These are phyloP conservation scores for Brasenia schreberi DNA, from an alignment of 164 flowering plant genomes.

Conservation along the genomic window DNA sequence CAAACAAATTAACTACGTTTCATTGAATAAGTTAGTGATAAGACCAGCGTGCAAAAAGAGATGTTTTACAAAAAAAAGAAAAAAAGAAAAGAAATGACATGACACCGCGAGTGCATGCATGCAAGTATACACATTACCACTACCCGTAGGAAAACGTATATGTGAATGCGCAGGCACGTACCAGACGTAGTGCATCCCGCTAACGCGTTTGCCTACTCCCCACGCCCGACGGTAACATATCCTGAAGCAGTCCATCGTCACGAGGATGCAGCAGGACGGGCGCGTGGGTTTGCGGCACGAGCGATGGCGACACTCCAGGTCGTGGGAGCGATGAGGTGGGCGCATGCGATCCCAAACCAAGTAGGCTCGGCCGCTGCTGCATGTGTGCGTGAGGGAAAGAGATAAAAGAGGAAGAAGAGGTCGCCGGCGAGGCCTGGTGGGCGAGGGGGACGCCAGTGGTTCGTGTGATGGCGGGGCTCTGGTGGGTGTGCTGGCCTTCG, in stretches of 20 bases:
- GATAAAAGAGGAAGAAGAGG: no score
- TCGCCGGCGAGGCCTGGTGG: not conserved
- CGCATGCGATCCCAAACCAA: not conserved
- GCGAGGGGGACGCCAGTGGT: not conserved
- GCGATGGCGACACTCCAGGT: no score
- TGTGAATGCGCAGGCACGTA: not conserved
- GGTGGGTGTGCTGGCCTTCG: conserved; percentile 85
- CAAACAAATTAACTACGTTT: no score
- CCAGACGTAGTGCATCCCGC: not conserved
- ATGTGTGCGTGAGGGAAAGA: not conserved
- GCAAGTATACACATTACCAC: not conserved
- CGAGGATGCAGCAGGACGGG: conserved; percentile 4
- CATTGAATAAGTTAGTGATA: not conserved
- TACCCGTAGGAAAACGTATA: not conserved
- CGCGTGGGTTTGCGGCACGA: not conserved
- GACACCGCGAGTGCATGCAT: not conserved
- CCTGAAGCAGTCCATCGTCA: conserved; percentile 73
- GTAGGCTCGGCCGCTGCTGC: not conserved
- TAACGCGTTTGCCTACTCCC: conserved; percentile 11
- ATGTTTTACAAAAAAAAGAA: not conserved
- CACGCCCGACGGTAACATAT: conserved; percentile 47
- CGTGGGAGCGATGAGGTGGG: not conserved
- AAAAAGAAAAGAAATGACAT: not conserved
- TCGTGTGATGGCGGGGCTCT: conserved; percentile 21
- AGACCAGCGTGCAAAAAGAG: not conserved